Evolutionary conservation across 108 stramenopile species (phyloP), one percentile per base, ranked within the genome.

Genomic region (Skeletonema costatum): DNA sequence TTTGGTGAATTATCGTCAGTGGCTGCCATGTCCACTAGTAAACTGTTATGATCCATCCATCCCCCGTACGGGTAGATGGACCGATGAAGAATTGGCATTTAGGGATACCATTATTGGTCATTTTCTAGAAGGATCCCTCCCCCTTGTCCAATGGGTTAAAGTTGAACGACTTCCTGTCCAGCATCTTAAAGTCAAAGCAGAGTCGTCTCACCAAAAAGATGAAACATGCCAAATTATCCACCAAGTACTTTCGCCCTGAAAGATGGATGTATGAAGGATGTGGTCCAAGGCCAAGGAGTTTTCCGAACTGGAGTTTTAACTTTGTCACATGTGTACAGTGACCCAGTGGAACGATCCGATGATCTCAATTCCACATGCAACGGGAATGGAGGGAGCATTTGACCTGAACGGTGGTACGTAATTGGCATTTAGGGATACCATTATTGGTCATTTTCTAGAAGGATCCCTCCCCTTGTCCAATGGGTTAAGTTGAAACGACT

Each of bases 201-300:
- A 91, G 90, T 61, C 90, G 95, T 19, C 87, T 96, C 25, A 91
- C 95, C 51, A 96, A 96, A 78, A 96, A 96, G 81, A 96, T 96
- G 95, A 96, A 96, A 66, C 91, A 96, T 39, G 92, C 93, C 35
- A 91, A 89, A 69, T 80, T 96, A 11, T 90, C 89, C 62, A 77
- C 89, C 65, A 92, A 82, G 60, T 81, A 80, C 36, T 94, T 85
- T 68, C 69, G n/a, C n/a, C 39, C 84, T 76, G 3, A 66, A 68
- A 9, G 38, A 53, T n/a, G 89, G 91, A n/a, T 85, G 25, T 56
- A 64, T 94, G 17, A 39, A 32, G 3, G 78, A 87, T 50, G 59
- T 73, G 14, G 60, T n/a, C 60, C 2, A 90, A 90, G 9, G 91
- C 90, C 5, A 66, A 78, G 3, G 78, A 85, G 36, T 87, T 96